Evolutionary conservation across 305 asterid genomes (phyloP).

Genomic region (Caryopteris hybrid): DNA sequence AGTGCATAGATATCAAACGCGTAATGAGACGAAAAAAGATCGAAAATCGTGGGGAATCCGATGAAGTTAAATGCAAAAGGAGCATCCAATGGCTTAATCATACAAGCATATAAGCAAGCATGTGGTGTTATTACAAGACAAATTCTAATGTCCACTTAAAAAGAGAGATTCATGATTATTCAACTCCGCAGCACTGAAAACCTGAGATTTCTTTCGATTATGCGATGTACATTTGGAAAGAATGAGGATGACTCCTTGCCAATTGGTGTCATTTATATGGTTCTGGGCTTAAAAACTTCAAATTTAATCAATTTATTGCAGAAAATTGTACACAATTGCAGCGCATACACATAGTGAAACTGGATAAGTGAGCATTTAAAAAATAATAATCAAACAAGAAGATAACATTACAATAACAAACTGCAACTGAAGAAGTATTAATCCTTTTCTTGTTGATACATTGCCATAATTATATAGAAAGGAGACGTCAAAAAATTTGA

Average conservation of each 20-base stretch:
- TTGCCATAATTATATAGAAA: background rate
- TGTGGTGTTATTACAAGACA: background rate
- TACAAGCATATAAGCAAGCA: background rate
- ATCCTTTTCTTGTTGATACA: background rate
- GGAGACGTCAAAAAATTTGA: background rate
- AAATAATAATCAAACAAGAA: background rate
- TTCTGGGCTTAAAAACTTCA: too few species aligned
- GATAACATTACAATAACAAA: background rate
- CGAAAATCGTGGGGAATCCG: conserved; percentile 24
- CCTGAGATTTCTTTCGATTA: conserved; percentile 4
- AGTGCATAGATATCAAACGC: conserved; percentile 25
- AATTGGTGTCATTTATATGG: too few species aligned
- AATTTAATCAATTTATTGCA: background rate
- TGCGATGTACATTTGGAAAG: too few species aligned
- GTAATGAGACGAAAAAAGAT: conserved; percentile 8
- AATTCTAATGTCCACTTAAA: background rate
- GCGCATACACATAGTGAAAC: background rate
- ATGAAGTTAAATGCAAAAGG: conserved; percentile 29
- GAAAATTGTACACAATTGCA: background rate
- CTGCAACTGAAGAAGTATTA: background rate
- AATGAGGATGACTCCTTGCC: too few species aligned
- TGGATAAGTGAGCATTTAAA: background rate
- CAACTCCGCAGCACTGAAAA: background rate
- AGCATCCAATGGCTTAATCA: conserved; percentile 4
- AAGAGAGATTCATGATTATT: background rate